Conservation (phyloP, 2,329 filamentous ascomycete genomes). For the Rhexocercosporidium sp. region DNA sequence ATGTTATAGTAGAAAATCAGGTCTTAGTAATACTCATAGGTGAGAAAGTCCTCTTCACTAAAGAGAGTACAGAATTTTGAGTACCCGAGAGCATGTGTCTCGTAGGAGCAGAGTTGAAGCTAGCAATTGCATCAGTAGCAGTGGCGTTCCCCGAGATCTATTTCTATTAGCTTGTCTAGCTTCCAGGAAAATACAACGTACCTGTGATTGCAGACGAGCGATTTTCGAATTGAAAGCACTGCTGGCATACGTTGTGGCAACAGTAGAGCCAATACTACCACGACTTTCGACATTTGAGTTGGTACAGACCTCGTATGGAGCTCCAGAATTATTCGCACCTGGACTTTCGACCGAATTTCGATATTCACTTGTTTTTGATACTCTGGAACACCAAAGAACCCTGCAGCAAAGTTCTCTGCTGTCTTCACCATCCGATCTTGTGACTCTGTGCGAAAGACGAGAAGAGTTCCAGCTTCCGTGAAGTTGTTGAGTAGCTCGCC, state of each 20-base stretch:
- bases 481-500: slow-evolving; percentile 52
- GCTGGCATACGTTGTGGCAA: slow-evolving; percentile 11
- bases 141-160: slow-evolving; percentile 24
- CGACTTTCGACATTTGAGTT: slow-evolving; percentile 17
- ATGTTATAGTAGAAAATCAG: slow-evolving; percentile 45
- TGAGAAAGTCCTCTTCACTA: slow-evolving; percentile 49
- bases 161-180: neutral
- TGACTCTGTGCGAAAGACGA: slow-evolving; percentile 45
- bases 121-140: slow-evolving; percentile 20
- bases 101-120: slow-evolving; percentile 27
- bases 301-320: slow-evolving; percentile 21
- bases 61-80: slow-evolving; percentile 50
- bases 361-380: slow-evolving; percentile 25
- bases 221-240: slow-evolving; percentile 22
- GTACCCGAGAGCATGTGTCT: slow-evolving; percentile 46
- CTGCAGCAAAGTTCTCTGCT: slow-evolving; percentile 25
- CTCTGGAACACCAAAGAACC: slow-evolving; percentile 25
- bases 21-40: slow-evolving; percentile 52
- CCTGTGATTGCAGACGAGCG: slow-evolving; percentile 21
- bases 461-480: slow-evolving; percentile 44
- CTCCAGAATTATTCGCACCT: slow-evolving; percentile 24
- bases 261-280: slow-evolving; percentile 22
- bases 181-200: neutral
- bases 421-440: slow-evolving; percentile 27
- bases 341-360: slow-evolving; percentile 23